These are phyloP conservation scores for Mycena sp. DNA, from an alignment of 1,284 basidiomycete species.

Conservation along the genomic window DNA sequence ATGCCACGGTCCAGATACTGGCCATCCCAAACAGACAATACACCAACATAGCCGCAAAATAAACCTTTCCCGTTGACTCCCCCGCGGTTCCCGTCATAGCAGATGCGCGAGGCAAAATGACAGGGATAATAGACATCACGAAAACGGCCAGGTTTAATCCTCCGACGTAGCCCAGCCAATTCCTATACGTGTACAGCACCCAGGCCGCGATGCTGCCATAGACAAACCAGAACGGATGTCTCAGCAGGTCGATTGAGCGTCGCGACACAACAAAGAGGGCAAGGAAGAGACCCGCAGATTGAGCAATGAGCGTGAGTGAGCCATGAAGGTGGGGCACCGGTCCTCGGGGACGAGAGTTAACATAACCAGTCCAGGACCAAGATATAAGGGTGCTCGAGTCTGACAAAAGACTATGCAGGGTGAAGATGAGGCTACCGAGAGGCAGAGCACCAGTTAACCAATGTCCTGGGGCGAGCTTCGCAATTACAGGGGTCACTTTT, in stretches of 20 bases:
- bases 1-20: conserved; percentile 88
- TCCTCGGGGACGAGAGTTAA: conserved; percentile 67
- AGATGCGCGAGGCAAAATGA: conserved; percentile 55
- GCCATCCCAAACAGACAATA: conserved; percentile 75
- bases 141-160: conserved; percentile 77
- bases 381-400: conserved; percentile 88
- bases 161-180: conserved; percentile 83
- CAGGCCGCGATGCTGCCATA: conserved; percentile 63
- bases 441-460: conserved; percentile 68
- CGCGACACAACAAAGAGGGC: conserved; percentile 44
- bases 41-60: conserved; percentile 68
- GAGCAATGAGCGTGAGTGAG: conserved; percentile 72
- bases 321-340: conserved; percentile 83
- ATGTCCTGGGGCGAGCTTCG: conserved; percentile 30
- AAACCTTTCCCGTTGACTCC: conserved; percentile 51
- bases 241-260: conserved; percentile 39
- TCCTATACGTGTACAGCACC: conserved; percentile 66
- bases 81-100: conserved; percentile 42
- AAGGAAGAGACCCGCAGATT: conserved; percentile 65
- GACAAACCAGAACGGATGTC: conserved; percentile 60
- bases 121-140: conserved; percentile 71
- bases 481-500: conserved; percentile 11
- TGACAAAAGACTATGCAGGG: conserved; percentile 80
- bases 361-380: conserved; percentile 92
- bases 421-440: conserved; percentile 80